Base-by-base conservation (phyloP, 225 moss, liverwort and hornwort species). In the Sphagnum contortum region DNA sequence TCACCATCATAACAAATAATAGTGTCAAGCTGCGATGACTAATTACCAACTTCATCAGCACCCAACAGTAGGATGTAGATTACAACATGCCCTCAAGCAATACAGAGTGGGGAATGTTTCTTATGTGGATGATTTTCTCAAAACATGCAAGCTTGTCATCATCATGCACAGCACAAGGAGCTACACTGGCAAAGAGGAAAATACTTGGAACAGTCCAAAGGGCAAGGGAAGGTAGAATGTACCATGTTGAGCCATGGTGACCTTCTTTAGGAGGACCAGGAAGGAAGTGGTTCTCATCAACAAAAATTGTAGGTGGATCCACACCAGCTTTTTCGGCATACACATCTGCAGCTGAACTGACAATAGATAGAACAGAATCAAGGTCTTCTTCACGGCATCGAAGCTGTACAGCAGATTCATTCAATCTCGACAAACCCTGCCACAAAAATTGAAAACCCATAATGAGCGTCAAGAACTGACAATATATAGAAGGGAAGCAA, bases 341-440 rank as follows among this genome's bases (percentile, higher is more conserved):
- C 5, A 75, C 63, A 64, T 71, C 69, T 71, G 77, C 83, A 45
- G 86, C 86, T 44, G 80, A 83, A 44, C 79, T 74, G 61, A 91
- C 64, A 56, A 88, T 76, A 50, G 77, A 79, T 72, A 80, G 73
- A 66, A 91, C 88, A 0, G 10, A 7, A 29, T 85, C 73, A 58
- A 79, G 72, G 64, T 91, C 91, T 66, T 83, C 76, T 69, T 88
- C 64, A 65, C 91, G 85, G 69, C 91, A 91, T 50, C 91, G 85
- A 71, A 88, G 75, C 69, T 88, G 91, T 48, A 83, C 79, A 48
- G 88, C 49, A 4, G 74, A 61, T 71, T 91, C 91, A 63, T 83
- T 84, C 77, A 88, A 67, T 70, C 88, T 83, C 74, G 77, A 59
- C 69, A 91, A 70, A 55, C 88, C 86, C 83, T 91, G 72, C 12